Evolutionary conservation across 345 rosid species (phyloP).

Genomic region (Anastatica hierochuntica): DNA sequence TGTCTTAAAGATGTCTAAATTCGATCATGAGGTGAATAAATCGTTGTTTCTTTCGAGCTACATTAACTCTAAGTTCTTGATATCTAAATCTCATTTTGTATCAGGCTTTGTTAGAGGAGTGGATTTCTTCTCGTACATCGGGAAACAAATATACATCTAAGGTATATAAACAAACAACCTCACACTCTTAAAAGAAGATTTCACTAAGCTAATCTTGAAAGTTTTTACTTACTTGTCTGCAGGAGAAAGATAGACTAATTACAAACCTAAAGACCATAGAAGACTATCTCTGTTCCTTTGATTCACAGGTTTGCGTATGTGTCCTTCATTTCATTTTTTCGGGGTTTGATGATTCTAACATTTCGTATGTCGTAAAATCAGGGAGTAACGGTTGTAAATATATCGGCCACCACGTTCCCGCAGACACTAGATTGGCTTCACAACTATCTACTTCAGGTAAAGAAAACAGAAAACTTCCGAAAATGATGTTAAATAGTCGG

Average conservation of each 20-base stretch:
- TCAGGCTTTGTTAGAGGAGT: conserved; percentile 93
- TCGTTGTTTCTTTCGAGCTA: background rate
- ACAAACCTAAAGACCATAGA: conserved; percentile 74
- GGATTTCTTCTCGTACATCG: conserved; percentile 58
- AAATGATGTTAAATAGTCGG: background rate
- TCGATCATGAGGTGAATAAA: conserved; percentile 73
- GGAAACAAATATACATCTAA: conserved; percentile 50
- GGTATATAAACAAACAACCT: conserved; percentile 35
- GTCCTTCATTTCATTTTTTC: background rate
- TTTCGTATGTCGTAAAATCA: conserved; percentile 14
- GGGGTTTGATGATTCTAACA: background rate
- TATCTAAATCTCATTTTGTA: background rate
- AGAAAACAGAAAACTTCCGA: background rate
- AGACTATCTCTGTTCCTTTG: conserved; percentile 82
- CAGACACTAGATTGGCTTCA: conserved; percentile 82
- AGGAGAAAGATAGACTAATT: conserved; percentile 72
- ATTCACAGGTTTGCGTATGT: conserved; percentile 45
- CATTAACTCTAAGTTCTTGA: background rate
- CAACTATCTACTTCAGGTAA: conserved; percentile 91
- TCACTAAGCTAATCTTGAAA: background rate
- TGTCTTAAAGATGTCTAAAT: conserved; percentile 85
- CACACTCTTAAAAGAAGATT: background rate
- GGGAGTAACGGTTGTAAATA: conserved; percentile 67
- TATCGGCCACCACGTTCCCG: conserved; percentile 87
- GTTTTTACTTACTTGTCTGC: background rate